Evolutionary conservation across 768 basidiomycete genomes (phyloP).

Genomic region (Lactarius deliciosus): DNA sequence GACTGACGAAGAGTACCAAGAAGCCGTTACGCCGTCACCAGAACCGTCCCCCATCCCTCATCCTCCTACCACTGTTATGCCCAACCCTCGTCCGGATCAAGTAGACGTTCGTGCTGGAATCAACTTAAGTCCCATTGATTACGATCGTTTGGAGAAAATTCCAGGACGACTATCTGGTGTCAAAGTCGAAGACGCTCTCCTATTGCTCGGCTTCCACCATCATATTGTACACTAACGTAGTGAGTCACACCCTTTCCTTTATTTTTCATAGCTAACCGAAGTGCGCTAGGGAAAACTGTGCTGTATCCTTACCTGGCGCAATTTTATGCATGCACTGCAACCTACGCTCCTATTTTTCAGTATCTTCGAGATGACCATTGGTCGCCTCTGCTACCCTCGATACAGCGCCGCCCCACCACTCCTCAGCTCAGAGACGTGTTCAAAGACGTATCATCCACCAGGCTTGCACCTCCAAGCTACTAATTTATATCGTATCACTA

Average conservation of each 20-base stretch:
- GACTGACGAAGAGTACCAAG: constrained; percentile 66
- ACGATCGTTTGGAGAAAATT: constrained; percentile 50
- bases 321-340: not conserved
- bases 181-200: constrained; percentile 69
- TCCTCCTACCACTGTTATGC: constrained; percentile 27
- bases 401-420: constrained; percentile 12
- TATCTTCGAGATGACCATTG: constrained; percentile 2
- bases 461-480: constrained; percentile 6
- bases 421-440: constrained; percentile 4
- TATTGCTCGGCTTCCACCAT: constrained; percentile 73
- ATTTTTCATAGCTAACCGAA: not conserved
- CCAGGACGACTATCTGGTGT: constrained; percentile 47
- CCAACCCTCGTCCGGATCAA: constrained; percentile 31
- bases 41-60: constrained; percentile 44
- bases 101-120: constrained; percentile 33
- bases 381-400: constrained; percentile 1
- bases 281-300: not conserved
- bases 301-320: not conserved
- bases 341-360: not conserved
- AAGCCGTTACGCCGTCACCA: constrained; percentile 72
- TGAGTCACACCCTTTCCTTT: constrained; percentile 15
- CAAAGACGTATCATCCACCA: not conserved
- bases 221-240: constrained; percentile 53
- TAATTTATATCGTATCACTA: constrained; percentile 29
- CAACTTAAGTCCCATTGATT: constrained; percentile 43